A percentile compares a stretch with the other conserved stretches of the same genome.
Conservation (phyloP, 2,329 filamentous ascomycete genomes). For the Pseudocercospora crystallina region DNA sequence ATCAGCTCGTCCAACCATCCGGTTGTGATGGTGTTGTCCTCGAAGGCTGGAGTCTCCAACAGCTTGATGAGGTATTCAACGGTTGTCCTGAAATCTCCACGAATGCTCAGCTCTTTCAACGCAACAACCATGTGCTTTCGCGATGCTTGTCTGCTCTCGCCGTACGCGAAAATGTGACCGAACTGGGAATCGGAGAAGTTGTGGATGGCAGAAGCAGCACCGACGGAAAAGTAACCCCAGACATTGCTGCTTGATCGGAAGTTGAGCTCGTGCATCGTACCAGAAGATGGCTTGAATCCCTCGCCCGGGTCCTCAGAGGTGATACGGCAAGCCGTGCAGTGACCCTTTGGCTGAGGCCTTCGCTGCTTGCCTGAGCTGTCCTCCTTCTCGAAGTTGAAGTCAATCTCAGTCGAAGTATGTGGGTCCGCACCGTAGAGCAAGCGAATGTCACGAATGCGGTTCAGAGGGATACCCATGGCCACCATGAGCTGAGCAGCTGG, state of each 20-base stretch:
- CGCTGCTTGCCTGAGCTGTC: conserved; percentile 82
- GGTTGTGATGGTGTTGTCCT: conserved; percentile 98
- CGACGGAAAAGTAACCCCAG: conserved; percentile 99
- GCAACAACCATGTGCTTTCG: conserved; percentile 99
- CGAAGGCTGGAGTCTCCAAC: conserved; percentile 95
- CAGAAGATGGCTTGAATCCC: conserved; percentile 98
- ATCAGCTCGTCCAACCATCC: conserved; percentile 99
- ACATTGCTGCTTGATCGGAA: conserved; percentile 98
- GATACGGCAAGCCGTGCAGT: conserved; percentile 98
- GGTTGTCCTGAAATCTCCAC: conserved; percentile 97
- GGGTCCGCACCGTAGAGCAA: conserved; percentile 94
- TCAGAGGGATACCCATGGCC: conserved; percentile 95
- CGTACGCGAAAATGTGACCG: conserved; percentile 98
- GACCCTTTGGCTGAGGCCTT: conserved; percentile 87
- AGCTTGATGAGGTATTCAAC: conserved; percentile 99
- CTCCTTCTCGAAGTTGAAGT: conserved; percentile 92
- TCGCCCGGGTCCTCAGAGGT: conserved; percentile 98
- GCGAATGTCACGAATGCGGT: conserved; percentile 93
- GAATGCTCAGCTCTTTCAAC: conserved; percentile 97
- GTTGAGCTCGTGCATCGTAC: conserved; percentile 98
- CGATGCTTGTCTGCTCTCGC: conserved; percentile 93
- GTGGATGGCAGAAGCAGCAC: conserved; percentile 94
- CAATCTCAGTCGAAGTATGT: conserved; percentile 80
- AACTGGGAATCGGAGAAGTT: conserved; percentile 99
- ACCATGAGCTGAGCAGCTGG: conserved; percentile 97